phyloP scores from a whole-genome alignment of 2,329 filamentous ascomycete genomes.

The Aspergillus sp. region DNA sequence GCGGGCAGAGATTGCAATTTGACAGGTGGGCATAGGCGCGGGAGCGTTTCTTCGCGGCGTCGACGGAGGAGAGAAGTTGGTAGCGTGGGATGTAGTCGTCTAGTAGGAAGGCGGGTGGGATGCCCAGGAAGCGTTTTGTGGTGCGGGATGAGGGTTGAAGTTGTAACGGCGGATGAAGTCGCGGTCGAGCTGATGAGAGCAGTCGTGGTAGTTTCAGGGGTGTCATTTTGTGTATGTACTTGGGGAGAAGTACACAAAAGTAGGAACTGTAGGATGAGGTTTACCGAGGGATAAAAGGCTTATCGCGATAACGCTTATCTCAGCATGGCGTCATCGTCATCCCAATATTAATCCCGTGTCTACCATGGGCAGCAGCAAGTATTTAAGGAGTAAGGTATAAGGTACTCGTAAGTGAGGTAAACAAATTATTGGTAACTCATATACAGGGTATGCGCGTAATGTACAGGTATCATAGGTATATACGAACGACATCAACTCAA shows the following conservation, averaged over 20 bases:
- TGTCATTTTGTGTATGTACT: too few species aligned
- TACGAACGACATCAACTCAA: not conserved
- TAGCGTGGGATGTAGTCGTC: constrained; percentile 73
- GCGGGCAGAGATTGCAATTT: constrained; percentile 78
- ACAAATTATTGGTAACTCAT: not conserved
- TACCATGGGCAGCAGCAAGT: not conserved
- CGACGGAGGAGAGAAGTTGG: constrained; percentile 62
- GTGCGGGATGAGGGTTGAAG: constrained; percentile 1
- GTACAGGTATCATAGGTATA: not conserved
- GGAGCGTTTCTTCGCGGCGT: constrained; percentile 71
- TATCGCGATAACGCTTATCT: not conserved
- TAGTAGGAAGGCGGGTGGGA: constrained; percentile 66
- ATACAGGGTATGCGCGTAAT: not conserved
- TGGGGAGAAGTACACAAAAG: too few species aligned
- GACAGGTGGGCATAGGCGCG: constrained; percentile 70
- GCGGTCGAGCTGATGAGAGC: too few species aligned
- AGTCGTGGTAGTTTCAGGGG: too few species aligned
- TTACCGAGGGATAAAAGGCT: not conserved
- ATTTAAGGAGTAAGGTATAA: not conserved
- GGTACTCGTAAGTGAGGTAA: not conserved
- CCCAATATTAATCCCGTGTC: too few species aligned
- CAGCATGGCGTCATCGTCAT: not conserved
- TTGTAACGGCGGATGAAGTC: not conserved
- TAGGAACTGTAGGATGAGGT: too few species aligned
- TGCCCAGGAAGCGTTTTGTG: constrained; percentile 42